Evolutionary conservation across 805 yeast genomes (phyloP).

Genomic region (Jamesozyma spencerorum): DNA sequence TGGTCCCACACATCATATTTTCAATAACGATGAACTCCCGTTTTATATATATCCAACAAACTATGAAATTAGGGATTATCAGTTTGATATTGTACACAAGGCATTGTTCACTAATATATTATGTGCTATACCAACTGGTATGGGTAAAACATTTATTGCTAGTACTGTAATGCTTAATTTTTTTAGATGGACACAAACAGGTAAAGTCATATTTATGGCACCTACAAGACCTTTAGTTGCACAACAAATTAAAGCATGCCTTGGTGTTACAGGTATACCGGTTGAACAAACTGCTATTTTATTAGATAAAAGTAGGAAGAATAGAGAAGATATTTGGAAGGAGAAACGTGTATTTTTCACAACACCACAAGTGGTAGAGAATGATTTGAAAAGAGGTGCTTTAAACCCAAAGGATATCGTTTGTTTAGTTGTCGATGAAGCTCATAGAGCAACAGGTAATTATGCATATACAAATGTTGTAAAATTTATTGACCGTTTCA

Average conservation of each 20-base stretch:
- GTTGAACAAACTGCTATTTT: conserved; percentile 69
- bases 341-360: conserved; percentile 75
- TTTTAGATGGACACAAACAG: conserved; percentile 69
- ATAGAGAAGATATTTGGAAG: conserved; percentile 72
- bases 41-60: conserved; percentile 79
- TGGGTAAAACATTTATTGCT: conserved; percentile 95
- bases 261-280: conserved; percentile 78
- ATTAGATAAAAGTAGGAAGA: conserved; percentile 46
- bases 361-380: conserved; percentile 93
- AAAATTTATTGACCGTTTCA: conserved; percentile 50
- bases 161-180: conserved; percentile 87
- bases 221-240: conserved; percentile 95
- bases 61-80: conserved; percentile 78
- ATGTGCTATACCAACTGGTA: conserved; percentile 93
- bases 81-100: conserved; percentile 63
- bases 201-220: conserved; percentile 88
- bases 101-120: conserved; percentile 66
- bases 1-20: conserved; percentile 43
- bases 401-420: conserved; percentile 68
- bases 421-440: conserved; percentile 85
- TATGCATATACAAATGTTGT: conserved; percentile 86
- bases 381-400: conserved; percentile 68
- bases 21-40: conserved; percentile 33
- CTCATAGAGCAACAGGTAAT: conserved; percentile 86
- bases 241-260: conserved; percentile 90